These are phyloP conservation scores for Fusarium chaquense DNA, from an alignment of 2,329 filamentous ascomycete species.

Conservation along the genomic window DNA sequence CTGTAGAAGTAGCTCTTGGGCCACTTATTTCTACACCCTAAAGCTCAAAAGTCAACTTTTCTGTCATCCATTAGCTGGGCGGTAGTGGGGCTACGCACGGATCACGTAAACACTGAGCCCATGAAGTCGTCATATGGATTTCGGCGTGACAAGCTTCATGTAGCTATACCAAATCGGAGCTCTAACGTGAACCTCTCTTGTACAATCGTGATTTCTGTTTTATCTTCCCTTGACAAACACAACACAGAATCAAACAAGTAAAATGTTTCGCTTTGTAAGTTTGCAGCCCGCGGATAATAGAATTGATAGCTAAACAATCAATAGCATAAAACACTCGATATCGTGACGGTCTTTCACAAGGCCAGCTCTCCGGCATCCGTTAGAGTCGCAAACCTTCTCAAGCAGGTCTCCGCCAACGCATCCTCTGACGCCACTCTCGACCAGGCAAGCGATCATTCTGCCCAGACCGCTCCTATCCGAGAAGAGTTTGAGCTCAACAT, in stretches of 20 bases:
- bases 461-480: conserved; percentile 66
- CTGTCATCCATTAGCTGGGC: not conserved
- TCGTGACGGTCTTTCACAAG: conserved; percentile 96
- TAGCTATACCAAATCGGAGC: conserved; percentile 48
- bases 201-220: not conserved
- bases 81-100: conserved; percentile 39
- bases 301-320: conserved; percentile 34
- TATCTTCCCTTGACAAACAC: not conserved
- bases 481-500: conserved; percentile 88
- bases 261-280: conserved; percentile 63
- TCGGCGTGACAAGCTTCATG: conserved; percentile 45
- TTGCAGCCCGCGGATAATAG: not conserved
- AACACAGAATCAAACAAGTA: conserved; percentile 33
- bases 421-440: conserved; percentile 76
- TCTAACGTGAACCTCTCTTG: conserved; percentile 40
- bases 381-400: conserved; percentile 80
- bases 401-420: conserved; percentile 80
- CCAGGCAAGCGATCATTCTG: conserved; percentile 79
- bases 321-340: conserved; percentile 84
- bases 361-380: conserved; percentile 78
- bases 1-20: not conserved
- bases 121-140: conserved; percentile 39
- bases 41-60: not conserved
- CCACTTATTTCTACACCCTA: not conserved
- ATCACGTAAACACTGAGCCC: conserved; percentile 40